Evolutionary conservation across 345 rosid genomes (phyloP).

Genomic region (Pistacia atlantica): DNA sequence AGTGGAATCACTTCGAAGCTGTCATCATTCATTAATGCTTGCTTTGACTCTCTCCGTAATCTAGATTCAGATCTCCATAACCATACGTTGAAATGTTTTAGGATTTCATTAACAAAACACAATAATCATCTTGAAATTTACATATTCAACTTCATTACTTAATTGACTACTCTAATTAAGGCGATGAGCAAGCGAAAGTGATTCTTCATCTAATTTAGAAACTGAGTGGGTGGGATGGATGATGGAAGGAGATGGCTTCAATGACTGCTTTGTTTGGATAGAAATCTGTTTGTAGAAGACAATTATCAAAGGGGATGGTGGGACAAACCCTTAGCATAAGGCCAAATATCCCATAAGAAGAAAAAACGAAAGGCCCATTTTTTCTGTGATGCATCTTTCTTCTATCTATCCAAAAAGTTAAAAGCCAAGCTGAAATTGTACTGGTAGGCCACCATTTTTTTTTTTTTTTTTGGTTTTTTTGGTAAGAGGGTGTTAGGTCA

Average conservation of each 20-base stretch:
- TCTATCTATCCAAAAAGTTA: neutral
- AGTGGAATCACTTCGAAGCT: too few relatives aligned
- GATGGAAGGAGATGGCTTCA: neutral
- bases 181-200: too few relatives aligned
- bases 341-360: neutral
- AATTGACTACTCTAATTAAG: too few relatives aligned
- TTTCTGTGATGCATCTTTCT: neutral
- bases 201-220: neutral
- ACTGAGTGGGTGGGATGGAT: neutral
- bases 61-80: too few relatives aligned
- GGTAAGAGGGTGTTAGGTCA: too few relatives aligned
- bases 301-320: constrained; percentile 5
- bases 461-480: too few relatives aligned
- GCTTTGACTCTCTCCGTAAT: too few relatives aligned
- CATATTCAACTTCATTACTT: neutral
- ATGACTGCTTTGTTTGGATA: neutral
- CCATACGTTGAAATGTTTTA: too few relatives aligned
- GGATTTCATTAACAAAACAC: too few relatives aligned
- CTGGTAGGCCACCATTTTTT: too few relatives aligned
- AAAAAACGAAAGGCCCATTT: neutral
- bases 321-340: constrained; percentile 4
- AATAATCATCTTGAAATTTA: neutral
- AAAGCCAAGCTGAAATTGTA: too few relatives aligned
- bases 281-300: neutral
- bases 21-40: too few relatives aligned